Base-by-base conservation (phyloP, 163 green algal genomes). In the Scenedesmus sp. region DNA sequence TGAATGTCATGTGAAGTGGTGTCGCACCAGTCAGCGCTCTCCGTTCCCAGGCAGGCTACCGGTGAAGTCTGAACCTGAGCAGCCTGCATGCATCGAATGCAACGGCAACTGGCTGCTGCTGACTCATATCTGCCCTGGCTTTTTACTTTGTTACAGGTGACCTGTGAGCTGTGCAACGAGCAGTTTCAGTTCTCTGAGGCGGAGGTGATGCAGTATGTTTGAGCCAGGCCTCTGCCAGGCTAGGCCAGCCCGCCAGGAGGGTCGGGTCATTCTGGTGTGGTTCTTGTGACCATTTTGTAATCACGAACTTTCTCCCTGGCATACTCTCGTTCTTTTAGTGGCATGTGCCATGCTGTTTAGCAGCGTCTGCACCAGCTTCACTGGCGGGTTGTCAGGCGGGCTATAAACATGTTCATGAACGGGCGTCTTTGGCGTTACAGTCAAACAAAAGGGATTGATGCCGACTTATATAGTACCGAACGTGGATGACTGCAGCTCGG, bases 121-220 rank as follows among this genome's bases (percentile, higher is more conserved):
- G 1, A 86, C 81, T 40, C 3, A 49, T 43, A 68, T 6, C 3
- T 76, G 30, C 1, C 18, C 42, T 70, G 56, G 40, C n/a, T n/a
- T 53, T 1, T 20, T 44, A 15, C 43, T 68, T 49, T 24, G 43
- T 9, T 89, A 80, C 93, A 98, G 96, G 96, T 98, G 35, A 98
- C 95, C 30, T 99, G 97, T 72, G 96, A 98, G 90, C 98, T 99
- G 84, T 99, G 97, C 94, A 95, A 95, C 26, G 93, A 98, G 43
- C 95, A 93, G 51, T 97, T 97, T 86, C 72, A 92, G 30, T 97
- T 97, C 49, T 43, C 18, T 33, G 88, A 92, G 46, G 81, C 79
- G n/a, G 88, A 88, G 37, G 88, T 92, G 30, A 65, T 89, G 88
- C 40, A 92, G 65, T 89, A 86, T 68, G 88, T 89, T 0, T 92